A percentile compares a stretch with the other conserved stretches of the same genome.
phyloP scores from a whole-genome alignment of 257 asterid genomes.

The Jacaranda mimosifolia region DNA sequence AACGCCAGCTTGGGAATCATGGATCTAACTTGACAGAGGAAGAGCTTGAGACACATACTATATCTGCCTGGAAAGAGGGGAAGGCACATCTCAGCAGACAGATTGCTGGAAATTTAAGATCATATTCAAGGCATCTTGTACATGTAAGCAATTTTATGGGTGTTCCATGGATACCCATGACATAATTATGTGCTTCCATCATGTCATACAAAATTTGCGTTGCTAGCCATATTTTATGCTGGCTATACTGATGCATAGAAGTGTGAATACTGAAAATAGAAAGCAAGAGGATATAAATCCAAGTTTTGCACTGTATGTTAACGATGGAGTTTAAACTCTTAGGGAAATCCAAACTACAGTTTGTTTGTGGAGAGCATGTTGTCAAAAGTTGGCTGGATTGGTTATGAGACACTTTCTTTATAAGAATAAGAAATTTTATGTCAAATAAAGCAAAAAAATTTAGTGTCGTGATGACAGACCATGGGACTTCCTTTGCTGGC shows the following conservation, averaged over 20 bases:
- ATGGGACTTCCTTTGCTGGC: constrained; percentile 18
- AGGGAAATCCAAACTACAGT: background rate
- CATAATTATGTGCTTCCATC: constrained; percentile 6
- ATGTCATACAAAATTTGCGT: constrained; percentile 1
- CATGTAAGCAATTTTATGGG: constrained; percentile 50
- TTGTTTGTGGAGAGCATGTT: constrained; percentile 5
- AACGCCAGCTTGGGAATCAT: constrained; percentile 71
- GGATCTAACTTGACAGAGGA: constrained; percentile 82
- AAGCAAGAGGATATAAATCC: background rate
- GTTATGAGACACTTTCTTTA: background rate
- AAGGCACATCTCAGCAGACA: constrained; percentile 57
- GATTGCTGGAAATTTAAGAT: constrained; percentile 52
- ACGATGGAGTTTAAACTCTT: background rate
- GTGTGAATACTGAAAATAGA: background rate
- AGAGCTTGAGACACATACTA: constrained; percentile 79
- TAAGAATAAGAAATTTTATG: background rate
- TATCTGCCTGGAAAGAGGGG: constrained; percentile 83
- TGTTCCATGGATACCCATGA: constrained; percentile 15
- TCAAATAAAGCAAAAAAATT: background rate
- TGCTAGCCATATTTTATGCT: constrained; percentile 10
- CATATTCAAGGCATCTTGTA: constrained; percentile 51
- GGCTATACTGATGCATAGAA: background rate
- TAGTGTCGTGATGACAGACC: background rate
- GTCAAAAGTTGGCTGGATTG: background rate
- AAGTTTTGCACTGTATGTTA: background rate